Evolutionary conservation across 352 stramenopile species (phyloP), one percentile per base, ranked within the genome.

Genomic region (Pythium aquatile): DNA sequence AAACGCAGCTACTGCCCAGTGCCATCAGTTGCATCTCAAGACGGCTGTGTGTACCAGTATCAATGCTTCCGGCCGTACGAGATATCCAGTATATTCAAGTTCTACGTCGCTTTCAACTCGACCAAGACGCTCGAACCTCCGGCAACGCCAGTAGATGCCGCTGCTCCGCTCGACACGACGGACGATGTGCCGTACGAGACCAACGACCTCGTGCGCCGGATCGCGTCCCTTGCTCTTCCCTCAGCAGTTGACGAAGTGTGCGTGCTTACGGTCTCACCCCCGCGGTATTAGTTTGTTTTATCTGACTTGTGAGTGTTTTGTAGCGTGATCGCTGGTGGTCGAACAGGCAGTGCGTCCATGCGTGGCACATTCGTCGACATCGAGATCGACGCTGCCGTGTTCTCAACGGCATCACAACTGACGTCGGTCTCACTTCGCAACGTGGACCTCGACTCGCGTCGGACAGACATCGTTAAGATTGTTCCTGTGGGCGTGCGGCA

Each of bases 311-410:
- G 3, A 11, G 4, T 24, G 3, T 2, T 30, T 28, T 6, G 29
- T 29, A 70, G 63, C 1, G 30, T 65, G 11, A 59, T 71, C 30
- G 26, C 65, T 29, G 65, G 65, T 30, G 65, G 65, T 1, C 44
- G 46, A 5, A 35, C 28, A 3, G 28, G 37, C 9, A 20, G 5
- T 13, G 10, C 29, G 3, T 20, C 47, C 2, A 42, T 49, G 14
- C 17, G 42, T 2, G 58, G 58, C 3, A 29, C 2, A 3, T 52
- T 71, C 6, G 58, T 57, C 8, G 54, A 63, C 9, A 1, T 71
- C 29, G 30, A 58, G 11, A 58, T 71, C 32, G 53, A 52, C 30
- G 29, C 52, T 13, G 26, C 37, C 2, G 29, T 63, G 1, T 57
- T 71, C 26, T 17, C 6, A 8, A 17, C 26, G 10, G 51, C 53